These are phyloP conservation scores for Chaetomium strumarium DNA, from an alignment of 2,329 filamentous ascomycete species.

Conservation along the genomic window DNA sequence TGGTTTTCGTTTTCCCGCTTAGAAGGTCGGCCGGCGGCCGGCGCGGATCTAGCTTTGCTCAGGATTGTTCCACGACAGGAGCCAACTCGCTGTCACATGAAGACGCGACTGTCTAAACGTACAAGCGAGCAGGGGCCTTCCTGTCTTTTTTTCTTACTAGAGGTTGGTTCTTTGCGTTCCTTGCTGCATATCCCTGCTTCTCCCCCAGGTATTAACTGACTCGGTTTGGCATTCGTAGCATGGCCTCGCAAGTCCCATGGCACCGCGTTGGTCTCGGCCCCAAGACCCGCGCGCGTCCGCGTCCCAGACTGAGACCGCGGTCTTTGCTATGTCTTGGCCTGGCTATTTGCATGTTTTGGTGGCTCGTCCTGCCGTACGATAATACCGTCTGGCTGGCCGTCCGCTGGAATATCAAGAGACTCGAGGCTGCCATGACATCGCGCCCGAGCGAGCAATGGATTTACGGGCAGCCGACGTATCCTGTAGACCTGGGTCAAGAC, in stretches of 20 bases:
- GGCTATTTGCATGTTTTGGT: conserved; percentile 15
- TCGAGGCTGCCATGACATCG: not conserved
- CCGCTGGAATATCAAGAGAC: conserved; percentile 23
- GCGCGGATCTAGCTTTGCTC: no score
- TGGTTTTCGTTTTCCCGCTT: no score
- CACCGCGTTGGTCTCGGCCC: conserved; percentile 10
- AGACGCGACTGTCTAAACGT: no score
- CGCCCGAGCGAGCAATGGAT: conserved; percentile 27
- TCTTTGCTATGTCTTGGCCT: not conserved
- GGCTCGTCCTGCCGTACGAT: conserved; percentile 28
- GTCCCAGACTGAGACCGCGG: not conserved
- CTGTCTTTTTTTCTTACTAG: not conserved
- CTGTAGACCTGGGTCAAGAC: conserved; percentile 41
- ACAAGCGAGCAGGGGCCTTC: not conserved
- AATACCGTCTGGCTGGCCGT: conserved; percentile 25
- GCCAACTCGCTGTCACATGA: not conserved
- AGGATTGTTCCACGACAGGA: not conserved
- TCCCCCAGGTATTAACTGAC: no score
- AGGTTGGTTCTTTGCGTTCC: not conserved
- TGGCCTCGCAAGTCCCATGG: not conserved
- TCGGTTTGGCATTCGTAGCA: not conserved
- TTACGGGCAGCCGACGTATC: conserved; percentile 27
- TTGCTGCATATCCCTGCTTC: no score
- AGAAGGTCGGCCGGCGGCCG: no score
- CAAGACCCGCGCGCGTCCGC: not conserved